Evolutionary conservation across 2,329 filamentous ascomycete species (phyloP), one percentile per base, ranked within the genome.

Genomic region (Colletotrichum plurivorum): DNA sequence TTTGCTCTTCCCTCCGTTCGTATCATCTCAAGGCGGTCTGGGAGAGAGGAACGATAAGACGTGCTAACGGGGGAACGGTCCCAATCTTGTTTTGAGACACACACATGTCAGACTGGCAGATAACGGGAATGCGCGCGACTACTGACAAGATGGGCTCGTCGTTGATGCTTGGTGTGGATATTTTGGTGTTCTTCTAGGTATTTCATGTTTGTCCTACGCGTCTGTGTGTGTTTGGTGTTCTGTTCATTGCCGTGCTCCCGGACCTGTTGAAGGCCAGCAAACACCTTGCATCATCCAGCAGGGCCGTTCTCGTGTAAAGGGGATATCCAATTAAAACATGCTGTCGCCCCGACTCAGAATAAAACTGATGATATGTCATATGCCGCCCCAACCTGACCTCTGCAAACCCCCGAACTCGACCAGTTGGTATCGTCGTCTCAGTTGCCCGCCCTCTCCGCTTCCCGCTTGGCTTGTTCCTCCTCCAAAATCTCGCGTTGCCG

Each of bases 401-500:
- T 36, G 31, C 31, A 36, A 36, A 36, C 31, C 8, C 8, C 3
- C 9, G 31, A 4, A 10, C 9, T 36, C 31, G 8, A 36, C 31
- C 31, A 1, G 20, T 5, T 36, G 31, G 31, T 10, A 36, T 36
- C 31, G 15, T 43, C 22, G 15, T n/a, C n/a, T 60, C 41, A 63
- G 20, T 49, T 20, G 22, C 67, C 68, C 18, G 71, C 70, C 70
- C 80, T 75, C 67, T 78, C 78, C 46, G 80, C 83, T 74, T 88
- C 86, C 74, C 82, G 84, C 51, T 74, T 73, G 45, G 82, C 80
- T 78, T 90, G 87, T 76, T 88, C 85, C 74, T 87, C 87, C 76
- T 92, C 90, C 61, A 92, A 75, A 25, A 85, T 78, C 81, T 94
- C 92, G 69, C 89, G 84, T 73, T 87, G 80, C 68, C 87, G 85